Evolutionary conservation across 768 basidiomycete genomes (phyloP), one percentile per base, ranked within the genome.

Genomic region (Kwoniella dendrophila): DNA sequence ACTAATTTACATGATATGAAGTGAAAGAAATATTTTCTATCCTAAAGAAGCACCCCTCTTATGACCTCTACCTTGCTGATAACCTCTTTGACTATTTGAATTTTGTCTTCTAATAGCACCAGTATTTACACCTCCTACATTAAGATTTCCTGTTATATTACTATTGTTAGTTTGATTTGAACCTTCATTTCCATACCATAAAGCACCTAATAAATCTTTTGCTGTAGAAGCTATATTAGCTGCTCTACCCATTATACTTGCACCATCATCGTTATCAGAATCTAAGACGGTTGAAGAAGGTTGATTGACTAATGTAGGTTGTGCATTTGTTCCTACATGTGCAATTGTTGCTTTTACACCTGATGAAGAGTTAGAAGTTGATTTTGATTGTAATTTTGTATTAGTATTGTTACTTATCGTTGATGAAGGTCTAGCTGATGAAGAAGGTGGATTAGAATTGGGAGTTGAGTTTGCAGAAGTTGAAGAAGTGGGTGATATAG

Each of bases 151-250:
- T 47, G 45, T 22, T n/a, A 12, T n/a, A 16, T 40, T 14, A 14
- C 20, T 14, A n/a, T 44, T n/a, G 20, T 24, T 44, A 10, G 38
- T 40, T 20, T 44, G n/a, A n/a, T 20, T 22, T 18, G 36, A 34
- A 29, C 43, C 50, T 22, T 64, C 64, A 56, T 70, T 67, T 32
- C 73, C 73, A 61, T 75, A 75, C 86, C 85, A 87, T 62, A 87
- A 80, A 22, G 83, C 81, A 22, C 90, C 88, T 20, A 92, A 73
- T 69, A 88, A 86, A 44, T 89, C 88, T 20, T 89, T 87, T 1
- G 91, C 91, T 53, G 84, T 86, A 44, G 85, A 87, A 60, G 92
- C 88, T 40, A 93, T 89, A 55, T 88, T 90, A 20, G 87, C 89
- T 24, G 90, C 86, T 49, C 85, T 81, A 16, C 84, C 83, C 24